phyloP scores from a whole-genome alignment of 768 basidiomycete species.

The Ramaria sp. region DNA sequence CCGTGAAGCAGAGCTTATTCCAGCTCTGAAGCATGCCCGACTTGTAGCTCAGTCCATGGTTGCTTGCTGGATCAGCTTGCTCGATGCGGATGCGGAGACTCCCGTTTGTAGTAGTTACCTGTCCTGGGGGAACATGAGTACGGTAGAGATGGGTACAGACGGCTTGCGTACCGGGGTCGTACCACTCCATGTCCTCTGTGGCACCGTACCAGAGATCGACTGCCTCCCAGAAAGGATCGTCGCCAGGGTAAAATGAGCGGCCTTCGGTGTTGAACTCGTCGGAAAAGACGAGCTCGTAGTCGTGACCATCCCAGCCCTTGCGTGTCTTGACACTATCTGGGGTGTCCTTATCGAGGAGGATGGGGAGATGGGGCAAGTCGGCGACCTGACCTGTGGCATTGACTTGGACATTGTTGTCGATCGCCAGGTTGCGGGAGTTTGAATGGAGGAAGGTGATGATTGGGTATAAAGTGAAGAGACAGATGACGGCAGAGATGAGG shows the following conservation, averaged over 20 bases:
- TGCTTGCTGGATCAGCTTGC: slow-evolving; percentile 21
- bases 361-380: slow-evolving; percentile 40
- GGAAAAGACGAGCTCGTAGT: slow-evolving; percentile 65
- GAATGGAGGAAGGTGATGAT: slow-evolving; percentile 38
- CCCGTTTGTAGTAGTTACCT: slow-evolving; percentile 48
- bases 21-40: slow-evolving; percentile 76
- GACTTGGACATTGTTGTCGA: slow-evolving; percentile 54
- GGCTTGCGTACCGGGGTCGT: slow-evolving; percentile 35
- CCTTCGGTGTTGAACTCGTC: slow-evolving; percentile 78
- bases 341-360: slow-evolving; percentile 62
- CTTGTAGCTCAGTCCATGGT: slow-evolving; percentile 48
- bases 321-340: slow-evolving; percentile 46
- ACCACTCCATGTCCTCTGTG: slow-evolving; percentile 68
- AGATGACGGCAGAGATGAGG: slow-evolving; percentile 51
- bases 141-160: background rate
- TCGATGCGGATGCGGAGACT: slow-evolving; percentile 63
- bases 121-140: background rate
- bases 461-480: slow-evolving; percentile 78
- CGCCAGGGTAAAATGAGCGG: slow-evolving; percentile 57
- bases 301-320: slow-evolving; percentile 61
- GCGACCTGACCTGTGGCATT: slow-evolving; percentile 65
- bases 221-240: slow-evolving; percentile 65
- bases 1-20: slow-evolving; percentile 68
- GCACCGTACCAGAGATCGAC: slow-evolving; percentile 64
- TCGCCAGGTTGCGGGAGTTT: slow-evolving; percentile 27